Evolutionary conservation across 371 early-diverging fungal genomes (phyloP).

Genomic region (Fennellomyces sp.): DNA sequence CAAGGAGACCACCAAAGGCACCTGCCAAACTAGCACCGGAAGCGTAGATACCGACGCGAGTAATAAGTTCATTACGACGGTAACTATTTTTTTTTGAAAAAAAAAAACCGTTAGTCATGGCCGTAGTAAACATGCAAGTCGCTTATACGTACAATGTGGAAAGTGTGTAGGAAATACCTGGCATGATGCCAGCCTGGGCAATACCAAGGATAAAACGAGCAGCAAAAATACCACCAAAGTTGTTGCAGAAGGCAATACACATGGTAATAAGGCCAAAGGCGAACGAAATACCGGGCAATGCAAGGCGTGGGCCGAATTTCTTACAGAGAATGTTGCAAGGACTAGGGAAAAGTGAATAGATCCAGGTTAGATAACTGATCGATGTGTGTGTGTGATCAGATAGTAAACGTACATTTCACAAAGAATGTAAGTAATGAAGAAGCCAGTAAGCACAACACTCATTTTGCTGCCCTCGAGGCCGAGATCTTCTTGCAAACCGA

Average conservation of each 20-base stretch:
- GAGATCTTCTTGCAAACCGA: conserved; percentile 32
- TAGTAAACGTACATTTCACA: conserved; percentile 33
- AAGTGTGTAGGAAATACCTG: conserved; percentile 67
- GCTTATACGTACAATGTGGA: conserved; percentile 33
- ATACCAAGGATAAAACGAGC: conserved; percentile 21
- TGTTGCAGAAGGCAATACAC: conserved; percentile 35
- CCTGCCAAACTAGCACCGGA: conserved; percentile 44
- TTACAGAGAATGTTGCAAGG: conserved; percentile 16
- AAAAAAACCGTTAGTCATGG: background rate
- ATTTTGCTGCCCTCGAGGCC: conserved; percentile 22
- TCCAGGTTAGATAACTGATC: no score
- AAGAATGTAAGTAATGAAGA: conserved; percentile 27
- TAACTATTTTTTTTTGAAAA: no score
- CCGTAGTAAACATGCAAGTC: background rate
- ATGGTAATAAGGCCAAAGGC: conserved; percentile 59
- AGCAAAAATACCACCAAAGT: conserved; percentile 20
- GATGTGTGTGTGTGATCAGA: no score
- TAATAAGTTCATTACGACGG: conserved; percentile 28
- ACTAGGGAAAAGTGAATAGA: conserved; percentile 7
- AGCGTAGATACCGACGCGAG: conserved; percentile 43
- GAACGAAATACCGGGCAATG: background rate
- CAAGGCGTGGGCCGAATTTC: conserved; percentile 24
- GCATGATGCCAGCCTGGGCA: conserved; percentile 30
- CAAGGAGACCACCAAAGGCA: conserved; percentile 39
- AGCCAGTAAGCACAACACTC: conserved; percentile 14